These are phyloP conservation scores for Porcisia deanei DNA, from an alignment of 208 protist species.

Conservation along the genomic window DNA sequence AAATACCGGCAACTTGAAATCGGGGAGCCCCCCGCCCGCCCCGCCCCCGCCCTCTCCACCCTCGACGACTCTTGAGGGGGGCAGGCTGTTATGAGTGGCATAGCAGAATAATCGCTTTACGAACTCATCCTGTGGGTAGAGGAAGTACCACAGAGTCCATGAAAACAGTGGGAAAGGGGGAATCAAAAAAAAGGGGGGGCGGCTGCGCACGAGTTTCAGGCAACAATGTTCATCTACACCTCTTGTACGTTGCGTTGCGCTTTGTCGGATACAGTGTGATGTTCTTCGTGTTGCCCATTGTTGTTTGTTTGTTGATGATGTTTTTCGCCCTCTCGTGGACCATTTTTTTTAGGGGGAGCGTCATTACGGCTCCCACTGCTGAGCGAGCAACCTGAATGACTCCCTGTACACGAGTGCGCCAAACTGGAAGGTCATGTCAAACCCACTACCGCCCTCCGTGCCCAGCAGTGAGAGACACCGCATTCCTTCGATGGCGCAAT, in stretches of 20 bases:
- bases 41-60: too few species aligned
- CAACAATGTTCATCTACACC: background rate
- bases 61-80: background rate
- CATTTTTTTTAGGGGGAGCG: background rate
- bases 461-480: slow-evolving; percentile 44
- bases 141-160: too few species aligned
- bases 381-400: slow-evolving; percentile 17
- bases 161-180: too few species aligned
- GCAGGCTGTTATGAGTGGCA: background rate
- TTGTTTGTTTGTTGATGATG: too few species aligned
- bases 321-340: too few species aligned
- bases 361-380: background rate
- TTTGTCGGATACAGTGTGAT: background rate
- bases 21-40: too few species aligned
- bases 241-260: too few species aligned
- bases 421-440: slow-evolving; percentile 56
- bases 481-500: slow-evolving; percentile 56
- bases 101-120: background rate
- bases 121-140: too few species aligned
- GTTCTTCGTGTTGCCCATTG: too few species aligned
- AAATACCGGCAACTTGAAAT: background rate
- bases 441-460: slow-evolving; percentile 44
- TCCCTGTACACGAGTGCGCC: slow-evolving; percentile 44
- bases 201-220: background rate
- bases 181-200: background rate